Conservation (phyloP, 2,329 filamentous ascomycete species). For the Nemania abortiva region DNA sequence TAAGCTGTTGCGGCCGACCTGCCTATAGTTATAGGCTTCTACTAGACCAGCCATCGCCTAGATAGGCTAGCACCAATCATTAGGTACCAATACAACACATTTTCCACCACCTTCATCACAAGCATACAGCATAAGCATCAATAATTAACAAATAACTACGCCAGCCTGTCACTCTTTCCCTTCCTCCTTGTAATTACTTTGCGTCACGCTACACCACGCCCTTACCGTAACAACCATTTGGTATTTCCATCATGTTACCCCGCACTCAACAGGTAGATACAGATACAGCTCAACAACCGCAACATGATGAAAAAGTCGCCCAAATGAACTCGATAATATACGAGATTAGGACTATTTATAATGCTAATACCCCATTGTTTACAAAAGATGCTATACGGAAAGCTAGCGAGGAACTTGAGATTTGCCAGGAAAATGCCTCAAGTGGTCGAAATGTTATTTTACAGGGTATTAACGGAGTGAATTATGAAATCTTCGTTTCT, state of each 20-base stretch:
- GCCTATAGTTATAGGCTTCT: too few species aligned
- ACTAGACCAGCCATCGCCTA: too few species aligned
- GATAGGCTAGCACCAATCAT: too few species aligned
- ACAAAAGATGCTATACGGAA: slow-evolving; percentile 33
- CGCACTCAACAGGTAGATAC: not conserved
- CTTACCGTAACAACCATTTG: too few species aligned
- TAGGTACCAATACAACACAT: too few species aligned
- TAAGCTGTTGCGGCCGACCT: not conserved
- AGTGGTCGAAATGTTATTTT: slow-evolving; percentile 23
- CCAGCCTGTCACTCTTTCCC: too few species aligned
- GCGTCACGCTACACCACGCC: too few species aligned
- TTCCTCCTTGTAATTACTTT: too few species aligned
- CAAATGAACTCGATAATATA: slow-evolving; percentile 26
- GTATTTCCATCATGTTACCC: too few species aligned
- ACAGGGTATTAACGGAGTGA: slow-evolving; percentile 29
- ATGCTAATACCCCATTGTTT: slow-evolving; percentile 33
- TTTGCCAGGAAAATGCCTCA: slow-evolving; percentile 16
- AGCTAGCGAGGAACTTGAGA: slow-evolving; percentile 19
- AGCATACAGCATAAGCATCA: too few species aligned
- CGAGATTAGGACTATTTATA: slow-evolving; percentile 29
- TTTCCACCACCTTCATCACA: too few species aligned
- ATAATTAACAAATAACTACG: too few species aligned
- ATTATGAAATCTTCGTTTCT: slow-evolving; percentile 25
- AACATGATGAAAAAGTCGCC: not conserved
- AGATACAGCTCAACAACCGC: not conserved